phyloP scores from a whole-genome alignment of 495 filamentous ascomycete species.

The Daldinia caldariorum region DNA sequence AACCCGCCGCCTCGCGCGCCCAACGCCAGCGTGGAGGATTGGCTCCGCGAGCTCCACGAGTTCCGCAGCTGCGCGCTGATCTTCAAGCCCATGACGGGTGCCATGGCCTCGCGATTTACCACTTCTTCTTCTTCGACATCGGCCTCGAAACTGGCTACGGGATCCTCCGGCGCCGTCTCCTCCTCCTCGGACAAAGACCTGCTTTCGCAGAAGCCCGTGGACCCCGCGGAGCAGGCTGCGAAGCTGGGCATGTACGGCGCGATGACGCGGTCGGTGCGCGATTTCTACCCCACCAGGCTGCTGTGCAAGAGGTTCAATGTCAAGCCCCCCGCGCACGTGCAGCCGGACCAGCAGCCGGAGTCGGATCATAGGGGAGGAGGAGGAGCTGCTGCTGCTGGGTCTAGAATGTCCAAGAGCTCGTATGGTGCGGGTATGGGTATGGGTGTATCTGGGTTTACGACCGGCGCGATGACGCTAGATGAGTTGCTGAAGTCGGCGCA shows the following conservation, averaged over 20 bases:
- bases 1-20: constrained; percentile 63
- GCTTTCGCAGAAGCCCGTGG: constrained; percentile 70
- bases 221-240: constrained; percentile 89
- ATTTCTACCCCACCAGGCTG: constrained; percentile 83
- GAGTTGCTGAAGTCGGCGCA: constrained; percentile 63
- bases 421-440: constrained; percentile 45
- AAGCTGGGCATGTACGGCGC: constrained; percentile 91
- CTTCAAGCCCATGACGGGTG: constrained; percentile 89
- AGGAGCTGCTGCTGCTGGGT: constrained; percentile 40
- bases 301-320: constrained; percentile 95
- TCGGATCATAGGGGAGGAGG: constrained; percentile 12
- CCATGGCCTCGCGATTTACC: constrained; percentile 94
- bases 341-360: constrained; percentile 62
- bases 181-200: constrained; percentile 51
- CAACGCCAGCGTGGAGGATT: constrained; percentile 72
- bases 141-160: constrained; percentile 39
- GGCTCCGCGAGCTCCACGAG: constrained; percentile 82
- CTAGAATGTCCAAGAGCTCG: constrained; percentile 14
- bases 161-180: constrained; percentile 35
- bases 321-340: constrained; percentile 75
- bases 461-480: constrained; percentile 61
- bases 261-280: constrained; percentile 76
- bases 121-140: constrained; percentile 65
- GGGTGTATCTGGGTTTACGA: constrained; percentile 34
- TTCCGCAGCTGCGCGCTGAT: constrained; percentile 90